phyloP scores from a whole-genome alignment of 768 basidiomycete genomes.

The Boletus vinaceobasis region DNA sequence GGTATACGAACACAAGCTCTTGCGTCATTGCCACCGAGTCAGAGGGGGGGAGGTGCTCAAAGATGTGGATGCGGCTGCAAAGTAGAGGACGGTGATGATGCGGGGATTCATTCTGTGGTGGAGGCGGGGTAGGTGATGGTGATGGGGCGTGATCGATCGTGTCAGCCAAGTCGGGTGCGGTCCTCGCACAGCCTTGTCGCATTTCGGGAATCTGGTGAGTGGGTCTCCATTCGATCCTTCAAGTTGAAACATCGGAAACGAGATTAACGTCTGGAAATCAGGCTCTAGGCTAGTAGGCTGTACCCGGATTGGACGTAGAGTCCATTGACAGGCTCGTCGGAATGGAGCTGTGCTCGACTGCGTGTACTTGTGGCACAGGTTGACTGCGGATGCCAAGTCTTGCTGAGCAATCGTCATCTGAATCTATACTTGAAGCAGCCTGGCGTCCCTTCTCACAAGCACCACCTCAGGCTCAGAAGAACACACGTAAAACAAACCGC shows the following conservation, averaged over 20 bases:
- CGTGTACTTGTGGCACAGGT: too few species aligned
- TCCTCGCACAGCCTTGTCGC: background rate
- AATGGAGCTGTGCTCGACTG: too few species aligned
- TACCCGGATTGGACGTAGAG: too few species aligned
- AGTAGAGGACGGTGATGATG: constrained; percentile 51
- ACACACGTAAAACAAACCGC: background rate
- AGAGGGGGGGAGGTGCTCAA: constrained; percentile 49
- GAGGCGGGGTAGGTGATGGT: background rate
- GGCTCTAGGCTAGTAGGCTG: too few species aligned
- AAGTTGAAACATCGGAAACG: background rate
- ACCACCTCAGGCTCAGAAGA: background rate
- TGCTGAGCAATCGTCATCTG: background rate
- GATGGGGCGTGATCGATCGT: background rate
- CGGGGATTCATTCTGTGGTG: background rate
- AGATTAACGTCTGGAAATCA: too few species aligned
- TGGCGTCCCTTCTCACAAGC: background rate
- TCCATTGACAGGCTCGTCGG: too few species aligned
- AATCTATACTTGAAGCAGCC: background rate
- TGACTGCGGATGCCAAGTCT: background rate
- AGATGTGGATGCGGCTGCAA: constrained; percentile 68
- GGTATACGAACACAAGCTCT: background rate
- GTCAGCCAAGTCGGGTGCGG: too few species aligned
- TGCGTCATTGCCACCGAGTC: background rate
- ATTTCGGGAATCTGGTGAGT: too few species aligned
- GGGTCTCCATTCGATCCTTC: too few species aligned